Conservation (phyloP, 2,329 filamentous ascomycete species). For the Drechslerella stenobrocha region DNA sequence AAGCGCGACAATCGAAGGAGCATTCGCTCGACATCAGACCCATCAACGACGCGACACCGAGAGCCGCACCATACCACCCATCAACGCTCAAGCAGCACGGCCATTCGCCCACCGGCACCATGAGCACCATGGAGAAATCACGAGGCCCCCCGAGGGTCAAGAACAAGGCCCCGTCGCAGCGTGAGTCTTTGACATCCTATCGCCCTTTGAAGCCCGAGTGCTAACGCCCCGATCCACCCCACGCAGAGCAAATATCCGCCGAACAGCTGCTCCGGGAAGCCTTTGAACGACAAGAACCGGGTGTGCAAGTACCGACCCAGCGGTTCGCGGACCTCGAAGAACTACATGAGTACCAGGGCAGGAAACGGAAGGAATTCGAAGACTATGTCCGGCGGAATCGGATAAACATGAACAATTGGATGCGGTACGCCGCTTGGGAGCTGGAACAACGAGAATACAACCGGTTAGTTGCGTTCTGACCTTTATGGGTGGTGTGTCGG, state of each 20-base stretch:
- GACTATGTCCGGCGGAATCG: constrained; percentile 95
- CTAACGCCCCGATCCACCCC: constrained; percentile 41
- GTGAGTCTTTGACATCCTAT: constrained; percentile 54
- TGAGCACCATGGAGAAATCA: constrained; percentile 75
- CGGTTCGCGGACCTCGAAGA: constrained; percentile 96
- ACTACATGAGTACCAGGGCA: constrained; percentile 93
- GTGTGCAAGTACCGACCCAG: constrained; percentile 85
- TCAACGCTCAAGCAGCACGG: not conserved
- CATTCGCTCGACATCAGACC: constrained; percentile 10
- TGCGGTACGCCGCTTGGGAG: constrained; percentile 96
- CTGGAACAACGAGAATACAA: constrained; percentile 96
- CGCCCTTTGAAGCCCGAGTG: constrained; percentile 2
- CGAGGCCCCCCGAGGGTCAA: constrained; percentile 95
- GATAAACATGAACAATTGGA: constrained; percentile 98
- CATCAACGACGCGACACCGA: constrained; percentile 32
- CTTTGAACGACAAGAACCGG: constrained; percentile 90
- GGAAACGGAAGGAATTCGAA: constrained; percentile 95
- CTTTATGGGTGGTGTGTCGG: not conserved
- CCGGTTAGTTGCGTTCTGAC: constrained; percentile 33
- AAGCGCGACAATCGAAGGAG: constrained; percentile 8
- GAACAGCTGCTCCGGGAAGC: constrained; percentile 97
- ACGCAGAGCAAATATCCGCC: constrained; percentile 79
- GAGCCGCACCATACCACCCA: not conserved
- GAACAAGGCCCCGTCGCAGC: constrained; percentile 87
- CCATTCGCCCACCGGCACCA: constrained; percentile 26